Conservation (phyloP, 1,284 basidiomycete species). For the Ustilago curta region DNA sequence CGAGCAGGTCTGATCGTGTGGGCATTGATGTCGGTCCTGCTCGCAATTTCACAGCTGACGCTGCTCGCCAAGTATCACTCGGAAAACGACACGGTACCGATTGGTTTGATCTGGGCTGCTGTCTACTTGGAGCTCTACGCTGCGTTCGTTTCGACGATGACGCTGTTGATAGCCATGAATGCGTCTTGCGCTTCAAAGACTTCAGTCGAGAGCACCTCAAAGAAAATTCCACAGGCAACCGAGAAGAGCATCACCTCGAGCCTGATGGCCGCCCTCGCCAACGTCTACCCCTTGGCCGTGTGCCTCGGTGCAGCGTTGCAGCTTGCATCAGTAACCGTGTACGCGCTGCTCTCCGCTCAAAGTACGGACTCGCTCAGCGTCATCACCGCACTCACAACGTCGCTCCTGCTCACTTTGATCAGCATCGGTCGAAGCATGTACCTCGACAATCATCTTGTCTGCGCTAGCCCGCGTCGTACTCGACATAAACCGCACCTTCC, state of each 20-base stretch:
- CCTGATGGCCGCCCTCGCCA: not conserved
- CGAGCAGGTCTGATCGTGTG: slow-evolving; percentile 7
- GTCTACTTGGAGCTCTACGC: slow-evolving; percentile 32
- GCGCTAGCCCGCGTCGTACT: not conserved
- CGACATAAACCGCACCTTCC: not conserved
- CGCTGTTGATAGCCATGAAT: slow-evolving; percentile 17
- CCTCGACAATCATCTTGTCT: not conserved
- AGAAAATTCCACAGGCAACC: not conserved
- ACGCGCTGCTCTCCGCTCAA: not conserved
- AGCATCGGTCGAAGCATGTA: not conserved
- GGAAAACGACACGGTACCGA: not conserved
- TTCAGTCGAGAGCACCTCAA: not conserved
- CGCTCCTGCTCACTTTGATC: not conserved
- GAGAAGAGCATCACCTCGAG: not conserved
- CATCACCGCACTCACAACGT: not conserved
- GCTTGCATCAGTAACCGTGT: not conserved
- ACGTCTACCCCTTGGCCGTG: not conserved
- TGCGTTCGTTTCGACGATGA: slow-evolving; percentile 10
- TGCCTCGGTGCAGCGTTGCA: slow-evolving; percentile 14
- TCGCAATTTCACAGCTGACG: slow-evolving; percentile 19
- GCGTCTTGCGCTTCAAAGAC: not conserved
- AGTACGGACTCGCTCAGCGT: slow-evolving; percentile 1
- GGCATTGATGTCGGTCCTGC: slow-evolving; percentile 24
- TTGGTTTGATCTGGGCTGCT: slow-evolving; percentile 11
- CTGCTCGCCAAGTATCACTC: slow-evolving; percentile 11